Evolutionary conservation across 352 stramenopile genomes (phyloP).

Genomic region (Phytophthora quininea): DNA sequence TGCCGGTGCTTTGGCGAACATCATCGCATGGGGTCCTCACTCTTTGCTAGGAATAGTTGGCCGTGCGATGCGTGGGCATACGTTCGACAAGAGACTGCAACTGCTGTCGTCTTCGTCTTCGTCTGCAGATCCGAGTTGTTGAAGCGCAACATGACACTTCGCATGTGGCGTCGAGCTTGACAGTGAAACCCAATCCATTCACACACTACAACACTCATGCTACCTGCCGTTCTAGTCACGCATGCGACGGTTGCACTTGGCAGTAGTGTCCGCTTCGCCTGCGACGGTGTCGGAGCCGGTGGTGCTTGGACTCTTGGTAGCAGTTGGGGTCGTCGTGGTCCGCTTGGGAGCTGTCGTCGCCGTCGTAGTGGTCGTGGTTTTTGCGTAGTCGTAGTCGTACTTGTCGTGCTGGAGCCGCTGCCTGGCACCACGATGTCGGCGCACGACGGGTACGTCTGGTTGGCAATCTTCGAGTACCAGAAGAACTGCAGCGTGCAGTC

Average conservation of each 20-base stretch:
- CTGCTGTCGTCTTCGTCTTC: background rate
- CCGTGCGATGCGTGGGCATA: background rate
- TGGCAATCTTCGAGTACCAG: conserved; percentile 45
- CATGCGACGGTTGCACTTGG: conserved; percentile 34
- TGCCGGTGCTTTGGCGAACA: too few relatives aligned
- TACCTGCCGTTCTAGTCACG: conserved; percentile 15
- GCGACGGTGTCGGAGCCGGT: conserved; percentile 5
- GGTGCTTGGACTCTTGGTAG: conserved; percentile 16
- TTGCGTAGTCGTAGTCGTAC: background rate
- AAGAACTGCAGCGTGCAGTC: conserved; percentile 48
- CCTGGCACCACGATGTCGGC: conserved; percentile 41
- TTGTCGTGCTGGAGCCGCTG: conserved; percentile 16
- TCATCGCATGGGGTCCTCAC: too few relatives aligned
- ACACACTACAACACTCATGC: background rate
- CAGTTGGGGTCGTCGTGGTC: background rate
- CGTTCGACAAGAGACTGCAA: background rate
- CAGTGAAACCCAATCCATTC: background rate
- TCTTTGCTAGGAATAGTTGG: background rate
- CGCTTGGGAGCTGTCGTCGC: conserved; percentile 11
- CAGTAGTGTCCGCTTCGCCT: conserved; percentile 17
- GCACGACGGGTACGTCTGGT: conserved; percentile 48
- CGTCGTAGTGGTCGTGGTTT: conserved; percentile 7
- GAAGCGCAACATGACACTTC: background rate
- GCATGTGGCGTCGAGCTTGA: background rate
- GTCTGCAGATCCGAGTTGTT: background rate